A percentile compares a stretch with the other conserved stretches of the same genome.
Evolutionary conservation across 2,329 filamentous ascomycete genomes (phyloP).

Genomic region (Sporothrix schenckii): DNA sequence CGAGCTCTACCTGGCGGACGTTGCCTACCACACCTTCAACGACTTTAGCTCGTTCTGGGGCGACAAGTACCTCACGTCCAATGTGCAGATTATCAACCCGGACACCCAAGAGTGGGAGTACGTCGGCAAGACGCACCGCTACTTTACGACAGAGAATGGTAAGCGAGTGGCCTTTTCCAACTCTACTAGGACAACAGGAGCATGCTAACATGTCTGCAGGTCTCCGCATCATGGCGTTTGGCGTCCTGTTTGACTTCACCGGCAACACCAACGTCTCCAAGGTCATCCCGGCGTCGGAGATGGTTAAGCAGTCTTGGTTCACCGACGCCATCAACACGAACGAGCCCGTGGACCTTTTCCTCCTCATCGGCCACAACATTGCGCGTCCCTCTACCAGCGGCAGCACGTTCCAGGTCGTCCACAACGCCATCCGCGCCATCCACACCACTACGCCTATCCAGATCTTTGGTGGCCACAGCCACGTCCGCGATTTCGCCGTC

Average conservation of each 20-base stretch:
- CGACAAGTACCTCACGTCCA: constrained; percentile 51
- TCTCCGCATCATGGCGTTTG: constrained; percentile 51
- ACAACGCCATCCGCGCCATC: constrained; percentile 60
- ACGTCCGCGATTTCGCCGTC: constrained; percentile 66
- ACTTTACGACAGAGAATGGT: constrained; percentile 48
- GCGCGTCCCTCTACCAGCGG: constrained; percentile 50
- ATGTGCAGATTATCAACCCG: constrained; percentile 50
- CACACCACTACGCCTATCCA: constrained; percentile 64
- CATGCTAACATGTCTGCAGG: constrained; percentile 37
- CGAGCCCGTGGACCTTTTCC: constrained; percentile 64
- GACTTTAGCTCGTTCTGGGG: constrained; percentile 61
- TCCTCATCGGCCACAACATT: constrained; percentile 67
- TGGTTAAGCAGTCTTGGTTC: constrained; percentile 64
- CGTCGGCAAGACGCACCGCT: constrained; percentile 50
- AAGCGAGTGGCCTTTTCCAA: background rate
- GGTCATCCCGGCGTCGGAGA: constrained; percentile 57
- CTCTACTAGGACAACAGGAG: too few relatives aligned
- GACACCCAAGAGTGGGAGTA: constrained; percentile 48
- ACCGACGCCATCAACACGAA: constrained; percentile 55
- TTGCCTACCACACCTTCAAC: constrained; percentile 64
- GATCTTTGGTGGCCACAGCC: constrained; percentile 66
- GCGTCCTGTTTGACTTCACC: constrained; percentile 52
- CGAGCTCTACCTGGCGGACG: constrained; percentile 64
- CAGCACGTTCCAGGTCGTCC: constrained; percentile 52
- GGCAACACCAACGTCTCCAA: constrained; percentile 65